A percentile compares a stretch with the other conserved stretches of the same genome.
phyloP scores from a whole-genome alignment of 106 monocot genomes.

The Dendrobium nobile region DNA sequence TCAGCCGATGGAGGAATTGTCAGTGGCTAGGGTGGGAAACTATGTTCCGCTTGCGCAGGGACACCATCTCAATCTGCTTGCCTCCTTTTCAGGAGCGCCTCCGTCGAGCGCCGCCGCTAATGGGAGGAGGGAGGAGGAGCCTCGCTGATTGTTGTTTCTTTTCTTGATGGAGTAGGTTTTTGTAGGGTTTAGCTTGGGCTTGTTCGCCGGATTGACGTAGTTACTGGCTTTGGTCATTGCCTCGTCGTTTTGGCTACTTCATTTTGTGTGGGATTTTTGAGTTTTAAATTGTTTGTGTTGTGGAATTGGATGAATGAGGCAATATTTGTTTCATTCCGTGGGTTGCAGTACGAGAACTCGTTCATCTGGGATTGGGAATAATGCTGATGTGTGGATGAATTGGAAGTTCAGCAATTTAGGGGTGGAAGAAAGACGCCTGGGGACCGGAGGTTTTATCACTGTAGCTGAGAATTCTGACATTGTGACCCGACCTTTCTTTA shows the following conservation, averaged over 20 bases:
- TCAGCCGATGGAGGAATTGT: constrained; percentile 46
- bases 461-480: no score
- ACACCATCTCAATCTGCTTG: constrained; percentile 64
- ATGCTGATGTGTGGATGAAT: not conserved
- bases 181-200: no score
- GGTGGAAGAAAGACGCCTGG: not conserved
- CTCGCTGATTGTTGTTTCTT: constrained; percentile 23
- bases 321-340: not conserved
- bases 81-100: constrained; percentile 49
- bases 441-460: no score
- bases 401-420: not conserved
- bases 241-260: not conserved
- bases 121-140: constrained; percentile 57
- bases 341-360: not conserved
- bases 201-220: not conserved
- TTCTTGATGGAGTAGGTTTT: not conserved
- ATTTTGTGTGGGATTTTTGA: not conserved
- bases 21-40: constrained; percentile 67
- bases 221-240: not conserved
- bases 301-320: not conserved
- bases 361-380: not conserved
- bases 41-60: constrained; percentile 74
- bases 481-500: no score
- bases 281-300: not conserved
- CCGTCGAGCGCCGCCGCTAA: constrained; percentile 15